These are phyloP conservation scores for Sapria himalayana DNA, from an alignment of 345 rosid genomes.

Conservation along the genomic window DNA sequence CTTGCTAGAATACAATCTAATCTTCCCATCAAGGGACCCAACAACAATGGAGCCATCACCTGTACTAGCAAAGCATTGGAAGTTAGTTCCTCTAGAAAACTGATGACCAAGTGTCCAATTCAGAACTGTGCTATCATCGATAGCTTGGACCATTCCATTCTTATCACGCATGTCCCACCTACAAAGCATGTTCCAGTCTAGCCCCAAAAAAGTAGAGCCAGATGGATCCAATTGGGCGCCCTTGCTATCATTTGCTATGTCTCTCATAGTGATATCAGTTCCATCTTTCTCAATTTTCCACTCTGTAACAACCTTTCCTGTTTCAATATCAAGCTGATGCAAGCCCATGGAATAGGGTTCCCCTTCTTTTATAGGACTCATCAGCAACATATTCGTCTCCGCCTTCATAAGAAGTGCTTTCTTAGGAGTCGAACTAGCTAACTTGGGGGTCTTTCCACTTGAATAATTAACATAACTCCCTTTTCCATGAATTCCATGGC, in stretches of 20 bases:
- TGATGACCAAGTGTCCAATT: constrained; percentile 95
- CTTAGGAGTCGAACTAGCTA: constrained; percentile 44
- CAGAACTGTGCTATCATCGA: constrained; percentile 44
- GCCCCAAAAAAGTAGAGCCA: constrained; percentile 80
- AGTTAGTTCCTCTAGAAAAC: constrained; percentile 95
- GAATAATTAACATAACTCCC: constrained; percentile 56
- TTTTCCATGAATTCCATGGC: constrained; percentile 89
- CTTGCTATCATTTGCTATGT: constrained; percentile 77
- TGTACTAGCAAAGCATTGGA: constrained; percentile 92
- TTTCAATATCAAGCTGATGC: constrained; percentile 93
- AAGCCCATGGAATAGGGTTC: constrained; percentile 52
- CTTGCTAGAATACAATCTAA: constrained; percentile 61
- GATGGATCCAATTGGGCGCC: constrained; percentile 91
- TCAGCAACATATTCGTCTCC: constrained; percentile 87
- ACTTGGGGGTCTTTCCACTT: constrained; percentile 14
- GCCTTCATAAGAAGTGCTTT: constrained; percentile 93
- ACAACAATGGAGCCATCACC: constrained; percentile 98
- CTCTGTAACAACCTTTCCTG: constrained; percentile 71
- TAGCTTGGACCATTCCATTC: constrained; percentile 75
- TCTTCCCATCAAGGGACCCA: constrained; percentile 95
- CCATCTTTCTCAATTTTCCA: constrained; percentile 98
- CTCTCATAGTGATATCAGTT: constrained; percentile 80
- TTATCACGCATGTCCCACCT: constrained; percentile 99
- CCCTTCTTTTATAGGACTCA: constrained; percentile 68
- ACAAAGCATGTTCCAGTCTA: constrained; percentile 88